phyloP scores from a whole-genome alignment of 805 yeast species.

The Lipomyces orientalis region DNA sequence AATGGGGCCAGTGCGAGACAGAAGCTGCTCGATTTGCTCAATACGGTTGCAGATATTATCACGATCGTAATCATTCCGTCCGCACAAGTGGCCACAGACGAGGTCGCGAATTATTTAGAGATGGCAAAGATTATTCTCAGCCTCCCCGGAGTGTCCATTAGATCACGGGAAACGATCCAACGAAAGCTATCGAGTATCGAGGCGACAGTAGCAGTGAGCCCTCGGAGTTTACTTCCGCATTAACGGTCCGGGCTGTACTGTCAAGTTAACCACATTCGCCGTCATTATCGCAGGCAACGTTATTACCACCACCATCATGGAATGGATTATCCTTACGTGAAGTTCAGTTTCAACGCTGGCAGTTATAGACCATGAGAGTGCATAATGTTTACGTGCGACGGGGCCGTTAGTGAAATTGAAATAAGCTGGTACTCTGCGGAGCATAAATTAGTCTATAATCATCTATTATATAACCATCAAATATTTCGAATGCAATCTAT shows the following conservation, averaged over 20 bases:
- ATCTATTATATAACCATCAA: too few relatives aligned
- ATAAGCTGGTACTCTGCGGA: too few relatives aligned
- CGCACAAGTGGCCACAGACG: not conserved
- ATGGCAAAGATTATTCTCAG: constrained; percentile 4
- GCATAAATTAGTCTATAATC: too few relatives aligned
- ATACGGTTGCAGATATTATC: constrained; percentile 10
- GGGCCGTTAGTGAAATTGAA: too few relatives aligned
- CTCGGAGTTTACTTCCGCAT: not conserved
- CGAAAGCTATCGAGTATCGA: not conserved
- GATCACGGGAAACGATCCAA: not conserved
- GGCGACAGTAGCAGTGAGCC: not conserved
- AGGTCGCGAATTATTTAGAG: not conserved
- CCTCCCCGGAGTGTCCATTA: not conserved
- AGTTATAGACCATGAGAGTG: too few relatives aligned
- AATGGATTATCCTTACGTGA: too few relatives aligned
- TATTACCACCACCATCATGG: not conserved
- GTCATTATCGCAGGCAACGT: not conserved
- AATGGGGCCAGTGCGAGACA: constrained; percentile 1
- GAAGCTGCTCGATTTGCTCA: constrained; percentile 2
- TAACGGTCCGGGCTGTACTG: not conserved
- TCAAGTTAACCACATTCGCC: not conserved
- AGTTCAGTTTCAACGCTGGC: too few relatives aligned
- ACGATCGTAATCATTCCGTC: constrained; percentile 2
- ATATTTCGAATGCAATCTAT: too few relatives aligned
- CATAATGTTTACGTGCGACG: too few relatives aligned